A percentile compares a stretch with the other conserved stretches of the same genome.
Evolutionary conservation across 1,139 yeast genomes (phyloP).

Genomic region (Meyerozyma smithsonii): DNA sequence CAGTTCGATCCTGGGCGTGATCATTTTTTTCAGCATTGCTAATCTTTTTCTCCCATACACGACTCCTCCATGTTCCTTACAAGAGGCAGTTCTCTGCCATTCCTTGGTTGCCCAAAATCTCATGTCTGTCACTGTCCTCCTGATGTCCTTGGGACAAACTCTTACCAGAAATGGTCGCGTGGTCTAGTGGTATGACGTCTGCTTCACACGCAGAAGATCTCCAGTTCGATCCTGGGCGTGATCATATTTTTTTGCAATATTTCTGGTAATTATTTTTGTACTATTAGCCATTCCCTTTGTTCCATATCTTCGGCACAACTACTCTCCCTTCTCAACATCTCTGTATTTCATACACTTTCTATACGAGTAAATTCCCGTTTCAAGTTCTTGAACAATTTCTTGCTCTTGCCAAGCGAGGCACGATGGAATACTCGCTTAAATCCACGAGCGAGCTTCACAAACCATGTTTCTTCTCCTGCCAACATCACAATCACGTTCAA

Average conservation of each 20-base stretch:
- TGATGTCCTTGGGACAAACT: background rate
- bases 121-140: too few relatives aligned
- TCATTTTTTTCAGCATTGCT: constrained; percentile 9
- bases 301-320: too few relatives aligned
- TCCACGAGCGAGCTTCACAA: constrained; percentile 22
- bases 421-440: constrained; percentile 27
- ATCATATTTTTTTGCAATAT: background rate
- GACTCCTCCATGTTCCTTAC: too few relatives aligned
- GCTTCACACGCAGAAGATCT: constrained; percentile 4
- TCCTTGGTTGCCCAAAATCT: too few relatives aligned
- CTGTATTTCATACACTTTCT: constrained; percentile 2
- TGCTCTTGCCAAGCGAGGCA: constrained; percentile 22
- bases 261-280: background rate
- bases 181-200: constrained; percentile 4
- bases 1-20: constrained; percentile 18
- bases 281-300: too few relatives aligned
- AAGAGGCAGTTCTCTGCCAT: too few relatives aligned
- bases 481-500: constrained; percentile 47
- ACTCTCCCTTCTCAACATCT: too few relatives aligned
- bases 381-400: constrained; percentile 39
- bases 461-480: constrained; percentile 37
- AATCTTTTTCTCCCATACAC: too few relatives aligned
- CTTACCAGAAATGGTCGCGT: constrained; percentile 1
- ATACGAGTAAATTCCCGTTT: constrained; percentile 16
- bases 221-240: constrained; percentile 4